phyloP scores from a whole-genome alignment of 164 flowering plant genomes.

The Cinnamomum micranthum region DNA sequence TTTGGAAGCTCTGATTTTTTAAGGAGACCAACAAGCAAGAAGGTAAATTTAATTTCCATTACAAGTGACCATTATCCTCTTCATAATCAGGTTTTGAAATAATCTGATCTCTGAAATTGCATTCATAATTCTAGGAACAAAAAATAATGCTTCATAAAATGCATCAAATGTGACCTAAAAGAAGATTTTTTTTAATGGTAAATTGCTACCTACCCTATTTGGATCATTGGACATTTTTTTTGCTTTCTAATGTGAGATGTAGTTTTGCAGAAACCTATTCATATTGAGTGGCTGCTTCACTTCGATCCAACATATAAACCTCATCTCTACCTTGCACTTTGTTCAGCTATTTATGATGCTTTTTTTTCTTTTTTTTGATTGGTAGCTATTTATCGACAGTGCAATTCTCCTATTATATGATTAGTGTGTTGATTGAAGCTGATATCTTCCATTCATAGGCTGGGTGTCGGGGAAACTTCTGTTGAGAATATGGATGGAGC shows the following conservation, averaged over 20 bases:
- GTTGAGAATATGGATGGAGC: no score
- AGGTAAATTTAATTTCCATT: slow-evolving; percentile 34
- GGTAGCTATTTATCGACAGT: no score
- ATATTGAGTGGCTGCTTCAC: no score
- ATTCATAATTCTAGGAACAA: neutral
- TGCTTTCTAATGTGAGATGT: neutral
- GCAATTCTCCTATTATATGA: no score
- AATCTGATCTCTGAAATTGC: neutral
- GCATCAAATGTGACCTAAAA: neutral
- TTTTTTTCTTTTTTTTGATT: no score
- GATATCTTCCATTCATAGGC: no score
- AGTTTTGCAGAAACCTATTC: no score
- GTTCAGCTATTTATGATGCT: no score
- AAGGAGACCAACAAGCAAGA: slow-evolving; percentile 73
- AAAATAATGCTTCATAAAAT: neutral
- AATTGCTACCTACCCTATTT: neutral
- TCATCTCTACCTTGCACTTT: no score
- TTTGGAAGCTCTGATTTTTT: slow-evolving; percentile 93
- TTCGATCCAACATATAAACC: no score
- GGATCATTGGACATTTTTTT: neutral
- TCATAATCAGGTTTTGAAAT: neutral
- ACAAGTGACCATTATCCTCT: neutral
- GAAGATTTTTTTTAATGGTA: neutral
- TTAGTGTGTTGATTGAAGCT: no score
- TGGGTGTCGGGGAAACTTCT: no score